Base-by-base conservation (phyloP, 345 rosid genomes). In the Heritiera littoralis region DNA sequence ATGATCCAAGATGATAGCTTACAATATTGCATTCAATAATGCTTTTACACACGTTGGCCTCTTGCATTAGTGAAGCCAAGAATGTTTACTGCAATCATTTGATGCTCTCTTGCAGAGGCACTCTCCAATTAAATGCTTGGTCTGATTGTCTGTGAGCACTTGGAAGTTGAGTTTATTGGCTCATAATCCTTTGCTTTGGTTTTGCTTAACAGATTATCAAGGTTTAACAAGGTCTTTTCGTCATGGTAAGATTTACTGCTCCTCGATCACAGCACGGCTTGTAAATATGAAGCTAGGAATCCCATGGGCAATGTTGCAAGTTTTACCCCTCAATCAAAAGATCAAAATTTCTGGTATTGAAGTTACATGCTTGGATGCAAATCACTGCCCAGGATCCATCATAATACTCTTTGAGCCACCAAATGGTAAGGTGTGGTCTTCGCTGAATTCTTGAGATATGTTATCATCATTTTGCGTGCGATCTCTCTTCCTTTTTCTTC, bases 341-440 rank as follows among this genome's bases (percentile, higher is more conserved):
- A 86, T 89, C 81, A 83, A 30, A 35, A 89, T 95, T 74, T 89
- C 87, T 6, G 97, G 96, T 48, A 79, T 85, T 77, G 77, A 86
- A 30, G 93, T 95, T 64, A 93, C 96, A 43, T 95, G 93, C 90
- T 84, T 90, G 79, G 99, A 95, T 56, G 98, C 99, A 84, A 95
- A 95, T 66, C 98, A 95, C 81, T 95, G 99, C 75, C 98, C 99
- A 0, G 99, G 99, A 60, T 90, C 99, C 79, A 78, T 95, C 78
- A 87, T 95, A 79, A 89, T 93, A 78, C 93, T 94, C 78, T 93
- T 93, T 65, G 92, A 91, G 84, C 96, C 99, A 78, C 89, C 97
- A 23, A 91, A 91, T 38, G 93, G 97, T 83, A 86, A 95, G 97
- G 99, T 95, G 88, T 66, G 92, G 81, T 81, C 75, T 81, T 77